phyloP scores from a whole-genome alignment of 2,329 filamentous ascomycete species.

The Ascochyta lentis region DNA sequence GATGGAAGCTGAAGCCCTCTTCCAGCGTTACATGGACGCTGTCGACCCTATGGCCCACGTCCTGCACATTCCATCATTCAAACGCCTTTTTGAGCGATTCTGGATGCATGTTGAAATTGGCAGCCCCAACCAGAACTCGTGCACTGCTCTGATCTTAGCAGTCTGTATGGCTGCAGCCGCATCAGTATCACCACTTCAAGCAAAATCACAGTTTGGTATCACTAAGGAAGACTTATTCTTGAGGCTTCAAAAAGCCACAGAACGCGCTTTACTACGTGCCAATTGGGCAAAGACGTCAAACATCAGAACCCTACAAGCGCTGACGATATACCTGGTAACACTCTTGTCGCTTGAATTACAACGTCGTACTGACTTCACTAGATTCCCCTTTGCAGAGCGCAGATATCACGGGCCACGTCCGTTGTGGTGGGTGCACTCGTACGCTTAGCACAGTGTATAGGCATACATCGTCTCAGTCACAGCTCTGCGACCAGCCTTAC shows the following conservation, averaged over 20 bases:
- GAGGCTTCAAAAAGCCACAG: constrained; percentile 46
- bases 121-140: constrained; percentile 45
- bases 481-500: constrained; percentile 44
- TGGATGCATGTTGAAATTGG: constrained; percentile 48
- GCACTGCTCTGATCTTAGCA: constrained; percentile 45
- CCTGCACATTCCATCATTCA: constrained; percentile 47
- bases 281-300: constrained; percentile 50
- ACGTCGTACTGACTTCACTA: constrained; percentile 21
- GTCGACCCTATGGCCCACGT: constrained; percentile 50
- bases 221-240: constrained; percentile 47
- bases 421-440: constrained; percentile 49
- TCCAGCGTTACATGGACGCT: constrained; percentile 45
- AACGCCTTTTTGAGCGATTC: constrained; percentile 46
- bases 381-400: constrained; percentile 48
- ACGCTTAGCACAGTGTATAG: constrained; percentile 48
- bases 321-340: constrained; percentile 47
- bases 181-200: constrained; percentile 46
- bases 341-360: not conserved
- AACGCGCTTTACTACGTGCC: constrained; percentile 44
- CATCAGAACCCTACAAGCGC: constrained; percentile 46
- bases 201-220: constrained; percentile 49
- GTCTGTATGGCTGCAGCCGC: constrained; percentile 49
- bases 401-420: constrained; percentile 48
- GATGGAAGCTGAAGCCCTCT: constrained; percentile 45
- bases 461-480: constrained; percentile 46